These are phyloP conservation scores for Vaccinium darrowii DNA, from an alignment of 148 eudicot genomes.

Conservation along the genomic window DNA sequence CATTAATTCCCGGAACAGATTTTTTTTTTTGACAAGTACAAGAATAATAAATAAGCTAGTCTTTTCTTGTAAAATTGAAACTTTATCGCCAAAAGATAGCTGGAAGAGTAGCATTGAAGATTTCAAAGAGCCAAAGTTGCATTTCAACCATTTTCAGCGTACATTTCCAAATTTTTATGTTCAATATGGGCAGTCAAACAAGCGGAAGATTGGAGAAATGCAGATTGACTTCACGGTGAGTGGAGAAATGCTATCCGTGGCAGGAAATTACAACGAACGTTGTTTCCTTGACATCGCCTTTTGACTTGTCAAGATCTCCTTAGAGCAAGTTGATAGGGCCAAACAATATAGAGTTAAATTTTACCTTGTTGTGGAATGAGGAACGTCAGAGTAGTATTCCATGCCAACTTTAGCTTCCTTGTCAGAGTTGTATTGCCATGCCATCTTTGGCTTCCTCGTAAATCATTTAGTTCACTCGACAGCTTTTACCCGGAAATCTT, in stretches of 20 bases:
- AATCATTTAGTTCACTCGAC: neutral
- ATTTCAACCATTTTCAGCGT: neutral
- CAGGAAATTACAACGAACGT: neutral
- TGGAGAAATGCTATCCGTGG: neutral
- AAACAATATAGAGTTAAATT: neutral
- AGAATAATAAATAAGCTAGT: neutral
- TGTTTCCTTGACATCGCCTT: neutral
- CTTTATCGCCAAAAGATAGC: neutral
- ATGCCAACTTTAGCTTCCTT: neutral
- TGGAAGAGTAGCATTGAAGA: neutral
- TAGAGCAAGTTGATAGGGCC: neutral
- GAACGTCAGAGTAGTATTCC: neutral
- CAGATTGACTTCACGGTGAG: slow-evolving; percentile 10
- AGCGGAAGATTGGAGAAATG: neutral
- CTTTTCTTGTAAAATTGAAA: neutral
- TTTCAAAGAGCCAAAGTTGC: neutral
- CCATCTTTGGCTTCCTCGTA: neutral
- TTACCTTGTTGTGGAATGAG: neutral
- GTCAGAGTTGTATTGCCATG: neutral
- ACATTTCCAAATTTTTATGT: neutral
- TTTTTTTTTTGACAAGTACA: neutral
- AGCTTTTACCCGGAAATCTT: neutral
- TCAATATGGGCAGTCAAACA: neutral
- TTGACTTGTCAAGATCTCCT: neutral
- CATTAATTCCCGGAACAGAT: neutral